These are phyloP conservation scores for Fusarium sp. DNA, from an alignment of 2,329 filamentous ascomycete genomes.

Conservation along the genomic window DNA sequence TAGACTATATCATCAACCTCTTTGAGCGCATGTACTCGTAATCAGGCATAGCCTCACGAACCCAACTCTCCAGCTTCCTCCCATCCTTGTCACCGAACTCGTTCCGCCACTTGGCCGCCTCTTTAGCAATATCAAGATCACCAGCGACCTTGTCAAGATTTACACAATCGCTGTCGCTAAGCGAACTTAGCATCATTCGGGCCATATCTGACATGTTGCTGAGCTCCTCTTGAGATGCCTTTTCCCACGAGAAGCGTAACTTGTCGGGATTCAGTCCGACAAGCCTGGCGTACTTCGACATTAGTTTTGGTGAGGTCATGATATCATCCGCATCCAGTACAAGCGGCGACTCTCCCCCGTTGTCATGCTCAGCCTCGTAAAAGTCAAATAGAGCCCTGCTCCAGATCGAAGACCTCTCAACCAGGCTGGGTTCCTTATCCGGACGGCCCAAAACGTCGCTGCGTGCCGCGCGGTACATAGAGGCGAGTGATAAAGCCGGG, in stretches of 20 bases:
- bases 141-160: not conserved
- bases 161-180: not conserved
- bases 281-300: not conserved
- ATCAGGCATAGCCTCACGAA: not conserved
- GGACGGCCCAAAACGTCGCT: not conserved
- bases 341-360: not conserved
- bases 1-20: not conserved
- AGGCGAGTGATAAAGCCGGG: not conserved
- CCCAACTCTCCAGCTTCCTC: not conserved
- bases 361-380: not conserved
- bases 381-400: not conserved
- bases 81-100: not conserved
- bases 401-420: not conserved
- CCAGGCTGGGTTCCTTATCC: not conserved
- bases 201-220: not conserved
- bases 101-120: not conserved
- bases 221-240: not conserved
- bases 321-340: not conserved
- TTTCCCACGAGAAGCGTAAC: not conserved
- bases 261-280: not conserved
- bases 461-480: not conserved
- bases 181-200: not conserved
- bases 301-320: not conserved
- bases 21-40: not conserved
- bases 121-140: not conserved